phyloP scores from a whole-genome alignment of 306 rosid species.

The Lathyrus aphaca region DNA sequence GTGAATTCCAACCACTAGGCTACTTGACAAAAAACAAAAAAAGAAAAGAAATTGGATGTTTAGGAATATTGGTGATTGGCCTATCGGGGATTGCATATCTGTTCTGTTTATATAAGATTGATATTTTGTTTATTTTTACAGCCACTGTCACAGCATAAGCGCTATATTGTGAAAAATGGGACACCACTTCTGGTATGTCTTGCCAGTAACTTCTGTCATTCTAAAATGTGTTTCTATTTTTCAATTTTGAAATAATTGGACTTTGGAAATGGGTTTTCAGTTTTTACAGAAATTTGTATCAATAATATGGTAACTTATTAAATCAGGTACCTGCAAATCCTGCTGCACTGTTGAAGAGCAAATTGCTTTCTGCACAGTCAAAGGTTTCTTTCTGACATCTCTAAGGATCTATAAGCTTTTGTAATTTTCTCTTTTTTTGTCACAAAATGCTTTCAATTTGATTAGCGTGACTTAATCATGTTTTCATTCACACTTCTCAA shows the following conservation, averaged over 20 bases:
- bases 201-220: slow-evolving; percentile 26
- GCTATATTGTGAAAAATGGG: slow-evolving; percentile 86
- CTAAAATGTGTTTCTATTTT: slow-evolving; percentile 29
- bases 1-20: no score
- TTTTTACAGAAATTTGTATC: slow-evolving; percentile 23
- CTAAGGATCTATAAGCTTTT: slow-evolving; percentile 29
- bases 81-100: slow-evolving; percentile 27
- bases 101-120: slow-evolving; percentile 24
- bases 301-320: slow-evolving; percentile 32
- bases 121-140: slow-evolving; percentile 46
- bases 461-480: background rate
- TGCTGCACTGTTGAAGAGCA: slow-evolving; percentile 69
- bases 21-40: no score
- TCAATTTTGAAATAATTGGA: slow-evolving; percentile 18
- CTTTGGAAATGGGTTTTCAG: slow-evolving; percentile 26
- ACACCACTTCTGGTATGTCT: slow-evolving; percentile 76
- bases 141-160: slow-evolving; percentile 91
- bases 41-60: slow-evolving; percentile 18
- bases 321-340: slow-evolving; percentile 83
- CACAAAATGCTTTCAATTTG: slow-evolving; percentile 30
- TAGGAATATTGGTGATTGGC: slow-evolving; percentile 19
- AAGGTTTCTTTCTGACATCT: slow-evolving; percentile 63
- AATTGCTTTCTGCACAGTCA: slow-evolving; percentile 75
- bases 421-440: slow-evolving; percentile 13
- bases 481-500: background rate